phyloP scores from a whole-genome alignment of 2,329 filamentous ascomycete genomes.

The Cladosporium colombiae region DNA sequence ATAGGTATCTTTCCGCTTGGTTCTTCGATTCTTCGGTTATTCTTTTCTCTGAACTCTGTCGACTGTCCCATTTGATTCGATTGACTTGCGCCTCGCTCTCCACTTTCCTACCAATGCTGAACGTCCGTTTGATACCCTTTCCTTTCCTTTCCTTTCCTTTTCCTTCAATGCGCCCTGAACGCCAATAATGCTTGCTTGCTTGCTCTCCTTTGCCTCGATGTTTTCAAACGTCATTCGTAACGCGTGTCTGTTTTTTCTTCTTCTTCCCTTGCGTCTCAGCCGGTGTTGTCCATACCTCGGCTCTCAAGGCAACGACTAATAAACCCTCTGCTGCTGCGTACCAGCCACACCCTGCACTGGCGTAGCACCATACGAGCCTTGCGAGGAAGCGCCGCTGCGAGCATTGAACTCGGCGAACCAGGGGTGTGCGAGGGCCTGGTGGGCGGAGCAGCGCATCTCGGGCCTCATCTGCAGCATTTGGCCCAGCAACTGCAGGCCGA shows the following conservation, averaged over 20 bases:
- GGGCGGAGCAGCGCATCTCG: constrained; percentile 85
- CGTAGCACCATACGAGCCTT: constrained; percentile 26
- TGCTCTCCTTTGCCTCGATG: neutral
- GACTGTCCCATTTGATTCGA: neutral
- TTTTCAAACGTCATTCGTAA: neutral
- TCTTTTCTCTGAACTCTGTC: neutral
- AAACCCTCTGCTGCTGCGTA: constrained; percentile 28
- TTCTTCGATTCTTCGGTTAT: neutral
- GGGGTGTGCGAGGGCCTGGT: constrained; percentile 81
- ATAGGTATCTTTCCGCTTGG: neutral
- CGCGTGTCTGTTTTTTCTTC: neutral
- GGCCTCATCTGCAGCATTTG: constrained; percentile 91
- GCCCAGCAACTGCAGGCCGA: constrained; percentile 83
- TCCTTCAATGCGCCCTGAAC: neutral
- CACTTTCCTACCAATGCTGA: neutral
- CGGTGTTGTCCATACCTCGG: neutral
- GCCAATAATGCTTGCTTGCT: neutral
- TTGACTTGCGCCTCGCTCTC: neutral
- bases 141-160: neutral
- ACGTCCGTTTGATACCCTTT: neutral
- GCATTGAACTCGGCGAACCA: constrained; percentile 80
- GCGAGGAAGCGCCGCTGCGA: constrained; percentile 26
- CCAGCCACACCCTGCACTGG: constrained; percentile 25
- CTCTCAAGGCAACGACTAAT: constrained; percentile 20
- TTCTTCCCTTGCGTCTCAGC: neutral